Evolutionary conservation across 352 stramenopile species (phyloP), one percentile per base, ranked within the genome.

Genomic region (Phytopythium boreale): DNA sequence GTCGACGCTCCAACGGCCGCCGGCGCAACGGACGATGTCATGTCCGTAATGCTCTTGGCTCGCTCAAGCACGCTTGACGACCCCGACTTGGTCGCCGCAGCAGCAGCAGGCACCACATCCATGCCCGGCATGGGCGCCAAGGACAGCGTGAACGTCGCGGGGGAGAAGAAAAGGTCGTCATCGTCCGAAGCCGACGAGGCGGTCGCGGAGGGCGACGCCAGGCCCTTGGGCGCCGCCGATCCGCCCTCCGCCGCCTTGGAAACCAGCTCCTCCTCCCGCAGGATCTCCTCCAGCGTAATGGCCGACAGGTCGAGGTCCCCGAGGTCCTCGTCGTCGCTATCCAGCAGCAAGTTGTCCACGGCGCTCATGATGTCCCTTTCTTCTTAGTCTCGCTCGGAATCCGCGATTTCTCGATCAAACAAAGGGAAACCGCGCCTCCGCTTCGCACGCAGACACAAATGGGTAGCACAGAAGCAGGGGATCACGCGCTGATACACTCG

Each of bases 201-300:
- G 43, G 36, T 55, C 20, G 61, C 44, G 2, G 41, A 62, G 11
- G 26, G 44, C 14, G 15, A n/a, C 27, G 60, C 66, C 36, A 49
- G 63, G n/a, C 55, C 68, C 10, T 74, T n/a, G 11, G 47, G 6
- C 1, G 8, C 1, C n/a, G 44, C n/a, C 20, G 17, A 20, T 15
- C n/a, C 46, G 0, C 15, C 47, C 22, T 26, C 75, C 26, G 70
- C 55, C 10, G 59, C 49, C 66, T 70, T 74, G 36, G 50, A 46
- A 19, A 76, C 78, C 36, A 87, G 70, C 63, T 87, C 81, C 55
- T 92, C 82, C 47, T 92, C 83, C 49, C 78, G 74, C 49, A 92
- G 63, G 63, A 92, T 92, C 57, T 90, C 79, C 60, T 92, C 83
- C 24, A 92, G 70, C 55, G 80, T 89, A 59, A 92, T 88, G 61